Base-by-base conservation (phyloP, 1,284 basidiomycete genomes). In the Exobasidium cylindrosporum region DNA sequence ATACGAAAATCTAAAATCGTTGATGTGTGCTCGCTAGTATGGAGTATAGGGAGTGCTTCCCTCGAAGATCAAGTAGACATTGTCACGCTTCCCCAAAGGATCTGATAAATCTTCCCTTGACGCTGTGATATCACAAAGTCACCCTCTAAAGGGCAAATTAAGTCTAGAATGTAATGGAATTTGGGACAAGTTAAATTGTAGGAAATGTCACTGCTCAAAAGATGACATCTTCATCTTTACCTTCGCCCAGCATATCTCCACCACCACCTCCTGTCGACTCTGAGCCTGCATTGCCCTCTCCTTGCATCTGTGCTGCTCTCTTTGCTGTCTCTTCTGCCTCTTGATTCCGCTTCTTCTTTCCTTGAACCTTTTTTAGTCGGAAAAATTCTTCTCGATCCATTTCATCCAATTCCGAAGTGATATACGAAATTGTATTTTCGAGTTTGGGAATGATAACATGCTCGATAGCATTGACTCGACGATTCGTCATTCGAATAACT, bases 381-480 rank as follows among this genome's bases (percentile, higher is more conserved):
- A 78, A 79, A 66, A 79, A 79, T 63, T 79, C 77, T 60, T 79
- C 77, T 28, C 76, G 63, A 58, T 79, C 77, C 67, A 74, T 74
- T 55, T 79, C 77, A 64, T 79, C 77, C 17, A 79, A 61, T 62
- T 79, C 77, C 21, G 70, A 72, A 14, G 73, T 61, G 47, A 79
- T 78, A 60, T 79, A 79, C 26, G 90, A 91, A 84, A 98, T 92
- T 4, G 96, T 98, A 81, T 98, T 97, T 64, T 97, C 95, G 52
- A 99, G 83, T 54, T 89, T 86, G 13, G 96, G 96, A 63, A 99
- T 97, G 75, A 99, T 86, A 70, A 99, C 89, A 80, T 99, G 92
- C 79, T 99, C 96, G 74, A 99, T 96, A 3, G 96, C 96, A 76
- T 99, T 99, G 32, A 99, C 96, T 68, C 96, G 88, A 50, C 96